Base-by-base conservation (phyloP, 2,329 filamentous ascomycete genomes). In the Monilinia fructigena region DNA sequence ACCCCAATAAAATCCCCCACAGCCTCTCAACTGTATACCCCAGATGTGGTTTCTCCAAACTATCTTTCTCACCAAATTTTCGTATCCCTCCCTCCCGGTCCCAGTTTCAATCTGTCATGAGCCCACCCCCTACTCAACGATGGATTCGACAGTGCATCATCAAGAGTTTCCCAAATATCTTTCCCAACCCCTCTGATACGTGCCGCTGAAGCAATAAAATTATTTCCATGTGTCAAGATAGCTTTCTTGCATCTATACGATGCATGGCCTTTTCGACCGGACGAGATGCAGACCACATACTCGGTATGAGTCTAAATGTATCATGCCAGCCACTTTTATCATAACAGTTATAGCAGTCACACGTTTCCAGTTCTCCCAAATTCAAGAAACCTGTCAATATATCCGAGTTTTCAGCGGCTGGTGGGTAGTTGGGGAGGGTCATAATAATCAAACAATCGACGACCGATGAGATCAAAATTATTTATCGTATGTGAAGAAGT, bases 161-260 rank as follows among this genome's bases (percentile, higher is more conserved):
- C 72, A 0, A 75, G 59, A n/a, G 72, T 60, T 54, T 74, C 66
- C 68, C 70, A 75, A 11, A 74, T 66, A 45, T 74, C 72, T 26
- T n/a, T 67, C 20, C 70, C 67, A 12, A 71, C 35, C 1, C 73
- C 78, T 1, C 79, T 74, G 7, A 83, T 79, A 0, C 82, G 76
- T 6, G 73, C 74, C 0, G 79, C 79, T 1, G 79, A 81, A 3
- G 77, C 79, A 48, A 82, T 73, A 70, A 84, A 83, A 61, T 82
- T 79, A 20, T 82, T 82, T 55, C 80, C 79, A 68, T 81, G 81
- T 3, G 78, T 80, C 8, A 82, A 68, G 16, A 78, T 72, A 0
- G 80, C 75, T 38, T 72, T 70, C 2, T 75, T 72, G 65, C 77
- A 78, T 20, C 67, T 67, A 11, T 58, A 20, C 20, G 54, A 5